A percentile compares a stretch with the other conserved stretches of the same genome.
phyloP scores from a whole-genome alignment of 805 yeast genomes.

The Blastobotrys americana region DNA sequence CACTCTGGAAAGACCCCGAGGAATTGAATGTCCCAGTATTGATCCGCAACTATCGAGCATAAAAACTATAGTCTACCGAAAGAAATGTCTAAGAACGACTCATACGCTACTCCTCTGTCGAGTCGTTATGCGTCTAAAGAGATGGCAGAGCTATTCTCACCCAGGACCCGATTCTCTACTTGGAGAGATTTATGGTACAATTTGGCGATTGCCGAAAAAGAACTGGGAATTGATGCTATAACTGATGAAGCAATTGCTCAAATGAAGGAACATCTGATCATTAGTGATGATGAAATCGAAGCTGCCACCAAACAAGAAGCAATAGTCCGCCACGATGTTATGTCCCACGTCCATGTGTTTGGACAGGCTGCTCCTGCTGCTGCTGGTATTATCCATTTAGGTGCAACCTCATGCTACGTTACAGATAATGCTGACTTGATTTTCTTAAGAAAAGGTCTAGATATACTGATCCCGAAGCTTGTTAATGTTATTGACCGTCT shows the following conservation, averaged over 20 bases:
- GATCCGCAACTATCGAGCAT: no score
- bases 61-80: no score
- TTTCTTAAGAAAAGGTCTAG: constrained; percentile 93
- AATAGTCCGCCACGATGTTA: constrained; percentile 96
- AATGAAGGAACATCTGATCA: constrained; percentile 67
- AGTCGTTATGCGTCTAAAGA: constrained; percentile 97
- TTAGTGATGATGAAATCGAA: constrained; percentile 89
- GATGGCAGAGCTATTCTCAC: constrained; percentile 88
- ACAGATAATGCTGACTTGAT: constrained; percentile 98
- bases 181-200: constrained; percentile 98
- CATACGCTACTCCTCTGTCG: constrained; percentile 86
- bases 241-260: constrained; percentile 87
- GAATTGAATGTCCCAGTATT: no score
- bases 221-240: constrained; percentile 76
- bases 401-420: constrained; percentile 96
- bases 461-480: constrained; percentile 83
- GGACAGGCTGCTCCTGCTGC: constrained; percentile 93
- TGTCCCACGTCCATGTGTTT: constrained; percentile 97
- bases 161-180: constrained; percentile 90
- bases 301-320: constrained; percentile 92
- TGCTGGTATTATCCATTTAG: constrained; percentile 95
- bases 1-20: no score
- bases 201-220: constrained; percentile 91
- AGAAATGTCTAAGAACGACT: constrained; percentile 49
- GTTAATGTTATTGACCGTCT: constrained; percentile 93